Evolutionary conservation across 2,329 filamentous ascomycete genomes (phyloP).

Genomic region (Clarireedia paspali): DNA sequence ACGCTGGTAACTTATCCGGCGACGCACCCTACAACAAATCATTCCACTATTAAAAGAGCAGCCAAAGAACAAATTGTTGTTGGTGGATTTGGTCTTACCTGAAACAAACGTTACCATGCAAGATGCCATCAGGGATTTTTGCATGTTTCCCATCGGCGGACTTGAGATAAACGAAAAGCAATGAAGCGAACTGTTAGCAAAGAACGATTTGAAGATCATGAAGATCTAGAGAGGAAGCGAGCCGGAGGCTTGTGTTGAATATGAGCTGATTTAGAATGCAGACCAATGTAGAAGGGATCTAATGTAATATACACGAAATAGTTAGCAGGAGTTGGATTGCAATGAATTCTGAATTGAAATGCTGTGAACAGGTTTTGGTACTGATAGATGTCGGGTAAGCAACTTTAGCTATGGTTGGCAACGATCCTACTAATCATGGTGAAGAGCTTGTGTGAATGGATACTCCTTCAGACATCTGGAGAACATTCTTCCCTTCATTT

Average conservation of each 20-base stretch:
- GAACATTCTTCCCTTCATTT: constrained; percentile 47
- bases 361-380: constrained; percentile 48
- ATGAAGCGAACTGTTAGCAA: constrained; percentile 17
- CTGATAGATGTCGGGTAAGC: constrained; percentile 50
- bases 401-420: not conserved
- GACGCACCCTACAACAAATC: constrained; percentile 16
- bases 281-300: too few species aligned
- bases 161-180: constrained; percentile 20
- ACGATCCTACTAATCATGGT: not conserved
- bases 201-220: constrained; percentile 18
- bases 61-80: constrained; percentile 17
- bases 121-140: constrained; percentile 18
- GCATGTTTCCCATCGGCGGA: constrained; percentile 20
- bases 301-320: too few species aligned
- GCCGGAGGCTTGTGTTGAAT: constrained; percentile 5
- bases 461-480: constrained; percentile 58
- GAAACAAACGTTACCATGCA: constrained; percentile 18
- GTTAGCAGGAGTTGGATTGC: too few species aligned
- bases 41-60: constrained; percentile 15
- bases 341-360: constrained; percentile 23
- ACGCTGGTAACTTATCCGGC: constrained; percentile 9
- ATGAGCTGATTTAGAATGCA: constrained; percentile 10
- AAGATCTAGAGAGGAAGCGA: constrained; percentile 24
- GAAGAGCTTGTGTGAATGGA: constrained; percentile 48
- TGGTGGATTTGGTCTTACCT: constrained; percentile 21